Percentiles rank a stretch among this genome's conserved stretches.
Evolutionary conservation across 78 protist species (phyloP).

Genomic region (slime mould (Dictyostelium discoideum)): dicty_2.7 NC_007088.5:6029501-6030000

Average conservation of each 20-base stretch:
- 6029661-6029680: too few species aligned
- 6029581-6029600: conserved; percentile 69
- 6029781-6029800: too few species aligned
- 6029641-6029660: too few species aligned
- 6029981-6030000: conserved; percentile 58
- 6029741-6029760: too few species aligned
- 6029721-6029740: too few species aligned
- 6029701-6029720: too few species aligned
- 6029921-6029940: conserved; percentile 68
- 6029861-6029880: not conserved
- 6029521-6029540: conserved; percentile 84
- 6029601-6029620: conserved; percentile 85
- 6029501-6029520: conserved; percentile 11
- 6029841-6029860: conserved; percentile 69
- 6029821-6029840: conserved; percentile 71
- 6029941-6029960: conserved; percentile 49
- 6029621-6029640: conserved; percentile 43
- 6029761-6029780: too few species aligned
- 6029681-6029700: too few species aligned
- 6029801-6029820: not conserved
- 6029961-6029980: conserved; percentile 32
- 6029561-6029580: conserved; percentile 86
- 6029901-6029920: conserved; percentile 80
- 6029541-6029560: conserved; percentile 46
- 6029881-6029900: conserved; percentile 77